Evolutionary conservation across 441 rosid genomes (phyloP).

Genomic region (Populus hybrid): DNA sequence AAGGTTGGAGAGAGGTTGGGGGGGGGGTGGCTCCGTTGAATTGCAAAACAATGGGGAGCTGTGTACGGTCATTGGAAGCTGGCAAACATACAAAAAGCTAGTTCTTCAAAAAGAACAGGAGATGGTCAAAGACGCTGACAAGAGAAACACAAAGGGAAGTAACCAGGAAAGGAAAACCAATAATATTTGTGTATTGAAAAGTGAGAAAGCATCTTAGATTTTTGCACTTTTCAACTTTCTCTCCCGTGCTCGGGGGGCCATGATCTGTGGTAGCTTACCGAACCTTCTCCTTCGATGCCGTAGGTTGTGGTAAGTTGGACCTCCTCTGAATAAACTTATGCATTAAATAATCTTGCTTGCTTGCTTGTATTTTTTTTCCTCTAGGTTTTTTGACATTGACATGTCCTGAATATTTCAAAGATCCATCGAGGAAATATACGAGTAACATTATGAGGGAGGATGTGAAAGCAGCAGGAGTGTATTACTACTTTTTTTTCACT

Average conservation of each 20-base stretch:
- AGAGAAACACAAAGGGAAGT: slow-evolving; percentile 11
- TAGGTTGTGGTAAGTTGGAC: slow-evolving; percentile 12
- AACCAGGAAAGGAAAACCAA: slow-evolving; percentile 1
- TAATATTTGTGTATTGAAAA: background rate
- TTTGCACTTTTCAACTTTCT: slow-evolving; percentile 20
- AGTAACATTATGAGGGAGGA: too few relatives aligned
- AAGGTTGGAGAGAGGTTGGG: too few relatives aligned
- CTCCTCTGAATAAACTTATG: background rate
- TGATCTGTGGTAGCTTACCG: slow-evolving; percentile 9
- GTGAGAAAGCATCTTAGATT: background rate
- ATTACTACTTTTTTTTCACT: too few relatives aligned
- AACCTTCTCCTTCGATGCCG: slow-evolving; percentile 37
- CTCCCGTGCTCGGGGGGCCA: background rate
- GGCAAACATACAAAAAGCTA: background rate
- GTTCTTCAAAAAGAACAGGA: background rate
- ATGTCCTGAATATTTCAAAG: too few relatives aligned
- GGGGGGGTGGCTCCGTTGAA: too few relatives aligned
- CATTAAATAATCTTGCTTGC: background rate
- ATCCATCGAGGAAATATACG: too few relatives aligned
- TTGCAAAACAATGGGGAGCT: background rate
- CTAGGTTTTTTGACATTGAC: background rate
- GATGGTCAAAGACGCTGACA: slow-evolving; percentile 35
- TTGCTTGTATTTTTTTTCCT: background rate
- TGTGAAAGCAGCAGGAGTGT: too few relatives aligned
- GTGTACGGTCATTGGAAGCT: slow-evolving; percentile 9